Evolutionary conservation across 2,329 filamentous ascomycete species (phyloP), one percentile per base, ranked within the genome.

Genomic region (Thielaviopsis ethacetica): DNA sequence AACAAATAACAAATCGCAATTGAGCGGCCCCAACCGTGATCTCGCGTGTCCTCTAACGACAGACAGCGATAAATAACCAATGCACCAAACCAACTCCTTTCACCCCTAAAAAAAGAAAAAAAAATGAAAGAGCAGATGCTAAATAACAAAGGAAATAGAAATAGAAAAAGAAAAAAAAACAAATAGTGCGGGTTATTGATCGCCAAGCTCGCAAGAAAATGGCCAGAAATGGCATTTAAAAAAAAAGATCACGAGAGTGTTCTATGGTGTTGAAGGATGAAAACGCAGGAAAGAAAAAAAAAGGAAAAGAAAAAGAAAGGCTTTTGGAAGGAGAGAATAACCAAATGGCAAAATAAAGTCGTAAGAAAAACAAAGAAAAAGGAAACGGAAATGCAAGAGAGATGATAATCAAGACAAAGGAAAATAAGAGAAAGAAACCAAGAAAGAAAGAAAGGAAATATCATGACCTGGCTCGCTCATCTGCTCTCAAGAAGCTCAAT

Each of bases 401-500:
- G 38, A 41, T 41, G 27, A 54, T 24, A 54, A 30, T 5, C 30
- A 22, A 34, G 10, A 41, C 5, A 49, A 49, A 49, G n/a, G 17
- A 21, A 49, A 49, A 19, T 10, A 34, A 34, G 10, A 34, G 30
- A 34, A 34, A 34, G 22, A 41, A 19, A 15, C 53, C 10, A 21
- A 9, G 30, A 34, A 34, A 12, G 9, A 27, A 27, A 27, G 26
- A 27, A 27, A 34, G 10, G 30, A 9, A 47, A 13, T n/a, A 9
- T 24, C 17, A 55, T 5, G 5, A 47, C 9, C 10, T n/a, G 13
- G 13, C 15, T 50, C 47, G 30, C 51, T 41, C 51, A 55, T n/a
- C 27, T 51, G 59, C 76, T 80, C 69, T 83, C 79, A 49, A 86
- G 71, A 67, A 75, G 73, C 62, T 68, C 76, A 50, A 86, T 78